phyloP scores from a whole-genome alignment of 2,329 filamentous ascomycete genomes.

The Byssothecium circinans region DNA sequence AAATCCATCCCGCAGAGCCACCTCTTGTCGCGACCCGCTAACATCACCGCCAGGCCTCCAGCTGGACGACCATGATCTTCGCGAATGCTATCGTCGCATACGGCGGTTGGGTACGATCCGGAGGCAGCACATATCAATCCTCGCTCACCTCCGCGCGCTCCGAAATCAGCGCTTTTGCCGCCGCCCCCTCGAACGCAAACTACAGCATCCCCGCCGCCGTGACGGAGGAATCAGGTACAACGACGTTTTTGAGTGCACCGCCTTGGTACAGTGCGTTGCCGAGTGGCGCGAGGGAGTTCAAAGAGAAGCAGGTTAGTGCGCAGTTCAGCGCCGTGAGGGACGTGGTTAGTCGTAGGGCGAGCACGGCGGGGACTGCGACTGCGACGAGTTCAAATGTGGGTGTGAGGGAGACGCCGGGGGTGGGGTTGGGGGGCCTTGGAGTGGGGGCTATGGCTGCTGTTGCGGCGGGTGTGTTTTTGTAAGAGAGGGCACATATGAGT shows the following conservation, averaged over 20 bases:
- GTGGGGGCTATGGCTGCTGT: conserved; percentile 33
- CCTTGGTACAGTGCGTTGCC: conserved; percentile 36
- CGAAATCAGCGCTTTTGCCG: conserved; percentile 28
- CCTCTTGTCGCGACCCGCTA: background rate
- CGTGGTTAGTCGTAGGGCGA: conserved; percentile 16
- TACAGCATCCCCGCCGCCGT: conserved; percentile 32
- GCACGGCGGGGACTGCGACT: conserved; percentile 13
- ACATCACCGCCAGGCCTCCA: conserved; percentile 18
- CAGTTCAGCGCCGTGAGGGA: conserved; percentile 34
- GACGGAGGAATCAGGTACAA: conserved; percentile 22
- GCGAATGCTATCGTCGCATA: conserved; percentile 30
- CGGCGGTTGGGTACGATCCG: conserved; percentile 20
- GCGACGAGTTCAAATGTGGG: conserved; percentile 21
- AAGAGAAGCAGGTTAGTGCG: conserved; percentile 34
- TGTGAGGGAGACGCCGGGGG: conserved; percentile 24
- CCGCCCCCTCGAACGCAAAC: conserved; percentile 19
- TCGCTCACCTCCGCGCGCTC: conserved; percentile 29
- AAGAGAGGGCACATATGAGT: conserved; percentile 1
- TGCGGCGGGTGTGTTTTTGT: conserved; percentile 32
- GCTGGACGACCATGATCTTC: conserved; percentile 33
- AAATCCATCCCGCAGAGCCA: background rate
- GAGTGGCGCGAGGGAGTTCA: conserved; percentile 27
- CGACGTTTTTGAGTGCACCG: conserved; percentile 26
- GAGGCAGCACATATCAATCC: conserved; percentile 29
- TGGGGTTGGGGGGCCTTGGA: conserved; percentile 19